Conservation (phyloP, 208 protist genomes). For the Sergeia podlipaevii region DNA sequence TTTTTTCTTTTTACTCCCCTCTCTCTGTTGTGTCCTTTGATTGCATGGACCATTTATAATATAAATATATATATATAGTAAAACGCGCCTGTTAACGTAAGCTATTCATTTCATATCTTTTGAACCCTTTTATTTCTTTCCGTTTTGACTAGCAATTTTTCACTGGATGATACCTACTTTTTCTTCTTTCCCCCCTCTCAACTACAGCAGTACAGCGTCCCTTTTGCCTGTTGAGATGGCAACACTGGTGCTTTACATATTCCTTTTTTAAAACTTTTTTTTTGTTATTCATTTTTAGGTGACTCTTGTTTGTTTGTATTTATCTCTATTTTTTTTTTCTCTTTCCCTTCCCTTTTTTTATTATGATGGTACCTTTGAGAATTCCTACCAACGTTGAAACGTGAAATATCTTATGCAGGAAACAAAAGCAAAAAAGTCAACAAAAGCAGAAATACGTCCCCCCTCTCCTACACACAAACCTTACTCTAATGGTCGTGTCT, state of each 20-base stretch:
- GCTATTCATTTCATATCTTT: too few species aligned
- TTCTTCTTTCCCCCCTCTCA: neutral
- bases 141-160: neutral
- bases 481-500: too few species aligned
- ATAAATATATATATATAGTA: too few species aligned
- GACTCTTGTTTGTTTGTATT: neutral
- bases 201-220: neutral
- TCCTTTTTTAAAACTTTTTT: conserved; percentile 4
- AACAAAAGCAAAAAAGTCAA: too few species aligned
- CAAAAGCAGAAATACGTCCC: too few species aligned
- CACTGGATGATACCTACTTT: neutral
- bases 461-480: too few species aligned
- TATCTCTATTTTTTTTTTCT: conserved; percentile 1
- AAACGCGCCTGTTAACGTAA: too few species aligned
- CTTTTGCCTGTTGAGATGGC: neutral
- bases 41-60: neutral
- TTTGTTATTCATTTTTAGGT: neutral
- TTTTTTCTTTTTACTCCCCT: neutral
- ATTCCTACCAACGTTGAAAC: too few species aligned
- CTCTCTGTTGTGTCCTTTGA: neutral
- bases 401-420: too few species aligned
- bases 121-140: conserved; percentile 3
- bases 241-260: neutral
- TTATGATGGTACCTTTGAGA: too few species aligned
- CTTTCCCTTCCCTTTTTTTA: neutral